Evolutionary conservation across 2,329 filamentous ascomycete species (phyloP).

Genomic region (Ophiostoma triangulosporum): DNA sequence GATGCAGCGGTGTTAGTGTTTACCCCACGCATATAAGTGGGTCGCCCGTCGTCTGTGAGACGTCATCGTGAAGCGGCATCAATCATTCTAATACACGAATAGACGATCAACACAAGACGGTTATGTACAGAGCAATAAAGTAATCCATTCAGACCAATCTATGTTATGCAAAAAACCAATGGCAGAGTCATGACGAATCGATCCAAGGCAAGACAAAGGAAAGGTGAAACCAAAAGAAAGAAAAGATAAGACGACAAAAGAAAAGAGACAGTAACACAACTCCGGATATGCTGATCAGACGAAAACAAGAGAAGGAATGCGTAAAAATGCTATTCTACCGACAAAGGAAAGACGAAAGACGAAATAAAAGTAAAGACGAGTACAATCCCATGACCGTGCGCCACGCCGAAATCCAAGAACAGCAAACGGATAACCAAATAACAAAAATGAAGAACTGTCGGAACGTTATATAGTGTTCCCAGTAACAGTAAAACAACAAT

Average conservation of each 20-base stretch:
- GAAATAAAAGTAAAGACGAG: neutral
- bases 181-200: neutral
- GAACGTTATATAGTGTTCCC: no score
- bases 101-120: neutral
- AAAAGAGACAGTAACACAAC: neutral
- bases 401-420: constrained; percentile 1
- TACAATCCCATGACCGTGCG: constrained; percentile 4
- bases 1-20: no score
- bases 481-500: no score
- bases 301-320: neutral
- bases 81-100: no score
- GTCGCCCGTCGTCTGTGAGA: no score
- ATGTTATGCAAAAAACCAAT: neutral
- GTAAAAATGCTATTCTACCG: constrained; percentile 1
- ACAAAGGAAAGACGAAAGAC: neutral
- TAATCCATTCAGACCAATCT: neutral
- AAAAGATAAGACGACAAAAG: neutral
- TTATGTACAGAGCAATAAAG: no score
- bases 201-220: neutral
- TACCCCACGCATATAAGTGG: no score
- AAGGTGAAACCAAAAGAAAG: neutral
- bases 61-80: no score
- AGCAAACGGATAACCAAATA: neutral
- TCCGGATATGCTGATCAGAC: neutral
- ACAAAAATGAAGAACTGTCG: neutral